Percentiles rank a stretch among this genome's conserved stretches.
phyloP scores from a whole-genome alignment of 169 alveolate genomes.

The Plasmodium billcollinsi region DNA sequence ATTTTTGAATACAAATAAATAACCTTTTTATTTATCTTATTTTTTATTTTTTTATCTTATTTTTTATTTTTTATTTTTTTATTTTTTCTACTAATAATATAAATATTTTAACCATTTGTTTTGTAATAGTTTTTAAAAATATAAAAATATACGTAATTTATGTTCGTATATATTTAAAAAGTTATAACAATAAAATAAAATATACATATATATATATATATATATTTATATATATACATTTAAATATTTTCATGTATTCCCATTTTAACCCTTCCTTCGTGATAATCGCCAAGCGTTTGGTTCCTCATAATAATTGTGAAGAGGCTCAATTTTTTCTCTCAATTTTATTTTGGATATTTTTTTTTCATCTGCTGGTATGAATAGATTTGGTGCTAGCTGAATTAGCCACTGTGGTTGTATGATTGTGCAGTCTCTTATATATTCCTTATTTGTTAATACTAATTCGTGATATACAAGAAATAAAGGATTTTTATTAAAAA shows the following conservation, averaged over 20 bases:
- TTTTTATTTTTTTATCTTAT: background rate
- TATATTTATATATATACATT: background rate
- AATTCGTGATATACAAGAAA: conserved; percentile 99
- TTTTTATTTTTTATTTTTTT: background rate
- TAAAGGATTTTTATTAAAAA: conserved; percentile 93
- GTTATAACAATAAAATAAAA: background rate
- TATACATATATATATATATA: background rate
- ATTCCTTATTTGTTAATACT: conserved; percentile 98
- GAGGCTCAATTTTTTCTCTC: conserved; percentile 96
- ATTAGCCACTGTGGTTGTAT: conserved; percentile 98
- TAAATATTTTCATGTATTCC: background rate
- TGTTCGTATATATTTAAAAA: background rate
- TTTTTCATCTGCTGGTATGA: conserved; percentile 89
- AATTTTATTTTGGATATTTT: conserved; percentile 92
- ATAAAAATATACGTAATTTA: too few species aligned
- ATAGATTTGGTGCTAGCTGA: conserved; percentile 98
- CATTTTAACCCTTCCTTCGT: conserved; percentile 91
- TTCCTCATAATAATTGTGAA: conserved; percentile 96
- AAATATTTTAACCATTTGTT: too few species aligned
- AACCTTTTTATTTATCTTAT: too few species aligned
- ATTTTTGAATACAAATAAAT: too few species aligned
- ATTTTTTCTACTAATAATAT: too few species aligned
- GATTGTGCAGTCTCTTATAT: conserved; percentile 97
- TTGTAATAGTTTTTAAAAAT: too few species aligned
- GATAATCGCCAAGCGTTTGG: conserved; percentile 98